A percentile compares a stretch with the other conserved stretches of the same genome.
These are phyloP conservation scores for Ustilago sp. DNA, from an alignment of 1,284 basidiomycete genomes.

Conservation along the genomic window DNA sequence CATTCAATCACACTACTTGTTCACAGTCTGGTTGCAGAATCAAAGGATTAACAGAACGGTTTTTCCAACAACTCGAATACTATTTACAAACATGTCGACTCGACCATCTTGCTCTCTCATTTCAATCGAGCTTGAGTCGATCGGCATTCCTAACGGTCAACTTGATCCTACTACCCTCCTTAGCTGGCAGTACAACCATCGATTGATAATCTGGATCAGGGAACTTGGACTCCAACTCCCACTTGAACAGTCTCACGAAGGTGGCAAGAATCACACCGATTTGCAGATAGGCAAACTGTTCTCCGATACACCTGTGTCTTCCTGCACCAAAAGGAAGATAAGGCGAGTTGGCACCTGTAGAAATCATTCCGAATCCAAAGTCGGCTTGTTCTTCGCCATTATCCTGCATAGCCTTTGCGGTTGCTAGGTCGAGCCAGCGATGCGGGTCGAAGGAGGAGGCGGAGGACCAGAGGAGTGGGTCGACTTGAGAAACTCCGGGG, in stretches of 20 bases:
- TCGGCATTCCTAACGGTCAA: conserved; percentile 14
- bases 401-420: conserved; percentile 71
- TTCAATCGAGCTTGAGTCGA: background rate
- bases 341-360: conserved; percentile 72
- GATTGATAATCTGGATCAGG: conserved; percentile 87
- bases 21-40: too few species aligned
- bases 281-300: conserved; percentile 97
- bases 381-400: conserved; percentile 83
- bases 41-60: too few species aligned
- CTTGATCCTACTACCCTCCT: conserved; percentile 23
- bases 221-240: conserved; percentile 76
- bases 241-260: conserved; percentile 81
- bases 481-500: conserved; percentile 88
- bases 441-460: conserved; percentile 77
- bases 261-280: conserved; percentile 85
- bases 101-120: background rate
- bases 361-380: conserved; percentile 85
- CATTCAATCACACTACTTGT: too few species aligned
- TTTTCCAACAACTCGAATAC: too few species aligned
- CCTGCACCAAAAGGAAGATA: conserved; percentile 97
- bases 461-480: conserved; percentile 82
- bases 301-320: conserved; percentile 90
- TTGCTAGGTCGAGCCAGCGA: conserved; percentile 81
- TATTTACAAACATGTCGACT: too few species aligned
- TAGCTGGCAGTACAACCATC: conserved; percentile 79